A percentile compares a stretch with the other conserved stretches of the same genome.
Evolutionary conservation across 179 eudicot species (phyloP).

Genomic region (Sideroxylon spinosum): DNA sequence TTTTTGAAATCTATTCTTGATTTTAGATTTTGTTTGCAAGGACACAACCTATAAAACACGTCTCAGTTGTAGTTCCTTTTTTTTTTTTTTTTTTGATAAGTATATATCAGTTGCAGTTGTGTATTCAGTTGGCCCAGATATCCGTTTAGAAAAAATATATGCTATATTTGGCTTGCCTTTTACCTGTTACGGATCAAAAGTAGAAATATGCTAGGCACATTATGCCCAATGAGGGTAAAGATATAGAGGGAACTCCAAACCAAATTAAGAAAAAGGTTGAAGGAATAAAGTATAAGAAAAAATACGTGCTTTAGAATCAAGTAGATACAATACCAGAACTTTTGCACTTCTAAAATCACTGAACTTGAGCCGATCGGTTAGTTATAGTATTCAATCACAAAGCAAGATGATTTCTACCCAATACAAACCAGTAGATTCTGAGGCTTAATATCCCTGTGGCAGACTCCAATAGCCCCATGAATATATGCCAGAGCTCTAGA

Average conservation of each 20-base stretch:
- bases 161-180: conserved; percentile 68
- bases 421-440: conserved; percentile 62
- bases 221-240: background rate
- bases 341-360: conserved; percentile 74
- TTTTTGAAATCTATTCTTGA: too few species aligned
- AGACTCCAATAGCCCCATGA: conserved; percentile 58
- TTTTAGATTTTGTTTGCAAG: too few species aligned
- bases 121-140: conserved; percentile 69
- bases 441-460: conserved; percentile 78
- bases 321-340: conserved; percentile 43
- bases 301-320: background rate
- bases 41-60: conserved; percentile 74
- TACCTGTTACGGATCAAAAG: conserved; percentile 30
- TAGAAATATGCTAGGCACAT: background rate
- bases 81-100: too few species aligned
- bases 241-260: background rate
- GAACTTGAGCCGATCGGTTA: conserved; percentile 39
- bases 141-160: conserved; percentile 69
- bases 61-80: conserved; percentile 53
- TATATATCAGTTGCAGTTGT: conserved; percentile 60
- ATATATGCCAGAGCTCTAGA: conserved; percentile 72
- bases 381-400: conserved; percentile 7
- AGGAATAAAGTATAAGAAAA: background rate
- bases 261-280: background rate
- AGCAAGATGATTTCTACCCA: background rate